Evolutionary conservation across 305 asterid genomes (phyloP).

Genomic region (Plantago rigida): DNA sequence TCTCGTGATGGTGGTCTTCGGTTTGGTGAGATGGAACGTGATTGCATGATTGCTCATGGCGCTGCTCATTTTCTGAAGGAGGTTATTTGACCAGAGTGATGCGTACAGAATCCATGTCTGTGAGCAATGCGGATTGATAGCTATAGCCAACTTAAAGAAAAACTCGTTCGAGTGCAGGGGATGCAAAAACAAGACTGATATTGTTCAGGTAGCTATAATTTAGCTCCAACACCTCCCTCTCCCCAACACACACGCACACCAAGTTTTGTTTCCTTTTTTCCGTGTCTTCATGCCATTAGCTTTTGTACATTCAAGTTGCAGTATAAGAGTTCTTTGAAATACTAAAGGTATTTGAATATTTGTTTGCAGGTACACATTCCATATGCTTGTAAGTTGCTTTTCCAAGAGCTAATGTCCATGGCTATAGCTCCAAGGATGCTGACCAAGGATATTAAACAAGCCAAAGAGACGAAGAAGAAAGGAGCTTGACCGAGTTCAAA

Average conservation of each 20-base stretch:
- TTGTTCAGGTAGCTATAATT: conserved; percentile 58
- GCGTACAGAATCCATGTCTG: conserved; percentile 89
- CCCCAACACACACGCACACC: no score
- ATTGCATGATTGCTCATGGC: conserved; percentile 96
- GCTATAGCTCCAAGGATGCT: conserved; percentile 96
- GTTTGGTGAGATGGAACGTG: conserved; percentile 98
- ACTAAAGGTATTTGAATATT: neutral
- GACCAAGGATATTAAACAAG: conserved; percentile 62
- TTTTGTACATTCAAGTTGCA: no score
- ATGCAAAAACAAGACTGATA: conserved; percentile 86
- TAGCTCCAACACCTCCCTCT: no score
- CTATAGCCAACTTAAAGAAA: conserved; percentile 86
- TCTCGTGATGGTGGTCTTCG: conserved; percentile 95
- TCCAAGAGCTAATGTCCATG: conserved; percentile 97
- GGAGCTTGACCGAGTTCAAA: conserved; percentile 31
- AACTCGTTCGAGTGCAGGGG: conserved; percentile 90
- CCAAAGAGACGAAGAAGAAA: conserved; percentile 53
- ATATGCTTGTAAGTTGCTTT: conserved; percentile 83
- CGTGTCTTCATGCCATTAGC: no score
- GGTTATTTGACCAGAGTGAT: conserved; percentile 93
- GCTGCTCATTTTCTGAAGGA: conserved; percentile 94
- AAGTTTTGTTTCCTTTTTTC: no score
- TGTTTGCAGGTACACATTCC: conserved; percentile 79
- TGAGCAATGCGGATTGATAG: conserved; percentile 81
- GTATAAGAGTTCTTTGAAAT: no score